Evolutionary conservation across 2,329 filamentous ascomycete species (phyloP), one percentile per base, ranked within the genome.

Genomic region (Plenodomus lindquistii): DNA sequence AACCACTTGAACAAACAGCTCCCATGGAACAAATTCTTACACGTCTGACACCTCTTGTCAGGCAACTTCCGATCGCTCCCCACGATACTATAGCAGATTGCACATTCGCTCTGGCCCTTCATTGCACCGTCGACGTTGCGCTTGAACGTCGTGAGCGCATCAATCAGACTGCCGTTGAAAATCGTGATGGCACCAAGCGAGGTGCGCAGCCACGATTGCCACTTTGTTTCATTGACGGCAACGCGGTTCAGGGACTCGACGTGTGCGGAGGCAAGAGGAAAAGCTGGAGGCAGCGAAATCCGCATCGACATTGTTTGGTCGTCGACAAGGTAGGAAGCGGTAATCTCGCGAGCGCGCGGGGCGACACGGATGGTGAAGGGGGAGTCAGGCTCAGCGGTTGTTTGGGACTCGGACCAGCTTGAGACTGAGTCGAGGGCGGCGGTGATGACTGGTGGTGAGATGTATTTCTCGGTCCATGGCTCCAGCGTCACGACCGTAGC

Each of bases 1-100:
- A 99, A 97, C 94, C 94, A 99, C 75, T 93, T 92, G 77, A 91
- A 96, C 74, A 99, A 74, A 75, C 94, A 99, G 2, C 84, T 83
- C 1, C 87, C 83, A 73, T 99, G 94, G 78, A 97, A 99, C 44
- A 89, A 77, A 73, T 99, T 93, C 79, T 91, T 93, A 80, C 94
- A 99, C 1, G 93, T 97, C 39, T 82, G 80, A 72, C 94, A 99
- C 45, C 84, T 81, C 80, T 97, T 97, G 71, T 94, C 93, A 0
- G 94, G 94, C 71, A 96, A 84, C 72, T 88, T 88, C 78, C 89
- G 89, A 71, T 97, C 92, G 7, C 84, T 85, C 16, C 90, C 90
- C 55, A 99, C 90, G 66, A 99, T 91, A 50, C 87, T 91, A 77
- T 97, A 97, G 78, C 93, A 97, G 68, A 97, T 97, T 9, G 94